A percentile compares a stretch with the other conserved stretches of the same genome.
Evolutionary conservation across 495 filamentous ascomycete species (phyloP).

Genomic region (Penicillium diatomitis): DNA sequence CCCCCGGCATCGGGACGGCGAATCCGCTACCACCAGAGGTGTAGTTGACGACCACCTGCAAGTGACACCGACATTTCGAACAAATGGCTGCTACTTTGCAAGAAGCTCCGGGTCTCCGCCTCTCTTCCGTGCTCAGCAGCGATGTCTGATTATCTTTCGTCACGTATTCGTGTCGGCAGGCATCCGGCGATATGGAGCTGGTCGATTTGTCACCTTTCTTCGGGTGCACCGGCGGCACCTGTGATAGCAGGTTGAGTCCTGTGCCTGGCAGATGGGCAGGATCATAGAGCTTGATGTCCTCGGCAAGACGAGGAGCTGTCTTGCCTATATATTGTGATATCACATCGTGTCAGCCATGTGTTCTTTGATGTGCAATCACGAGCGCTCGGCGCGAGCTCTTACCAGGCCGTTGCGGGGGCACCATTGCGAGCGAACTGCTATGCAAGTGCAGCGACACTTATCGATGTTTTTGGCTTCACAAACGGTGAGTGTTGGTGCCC

Average conservation of each 20-base stretch:
- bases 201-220: constrained; percentile 19
- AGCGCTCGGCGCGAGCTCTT: neutral
- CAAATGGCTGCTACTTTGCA: constrained; percentile 49
- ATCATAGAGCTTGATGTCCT: constrained; percentile 51
- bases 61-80: constrained; percentile 45
- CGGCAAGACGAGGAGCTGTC: constrained; percentile 50
- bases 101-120: constrained; percentile 24
- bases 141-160: constrained; percentile 44
- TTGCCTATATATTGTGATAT: constrained; percentile 37
- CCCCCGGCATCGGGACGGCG: constrained; percentile 3
- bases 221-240: constrained; percentile 38
- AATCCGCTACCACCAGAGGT: constrained; percentile 11
- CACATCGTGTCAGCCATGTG: neutral
- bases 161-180: constrained; percentile 49
- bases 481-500: constrained; percentile 2
- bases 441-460: constrained; percentile 2
- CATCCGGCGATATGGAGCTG: constrained; percentile 28
- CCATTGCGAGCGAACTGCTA: constrained; percentile 21
- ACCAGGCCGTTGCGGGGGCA: constrained; percentile 28
- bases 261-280: constrained; percentile 36
- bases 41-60: constrained; percentile 42
- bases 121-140: constrained; percentile 28
- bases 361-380: neutral
- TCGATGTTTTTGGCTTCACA: neutral
- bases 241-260: constrained; percentile 45